A percentile compares a stretch with the other conserved stretches of the same genome.
Evolutionary conservation across 345 rosid genomes (phyloP).

Genomic region (Acer campestre): DNA sequence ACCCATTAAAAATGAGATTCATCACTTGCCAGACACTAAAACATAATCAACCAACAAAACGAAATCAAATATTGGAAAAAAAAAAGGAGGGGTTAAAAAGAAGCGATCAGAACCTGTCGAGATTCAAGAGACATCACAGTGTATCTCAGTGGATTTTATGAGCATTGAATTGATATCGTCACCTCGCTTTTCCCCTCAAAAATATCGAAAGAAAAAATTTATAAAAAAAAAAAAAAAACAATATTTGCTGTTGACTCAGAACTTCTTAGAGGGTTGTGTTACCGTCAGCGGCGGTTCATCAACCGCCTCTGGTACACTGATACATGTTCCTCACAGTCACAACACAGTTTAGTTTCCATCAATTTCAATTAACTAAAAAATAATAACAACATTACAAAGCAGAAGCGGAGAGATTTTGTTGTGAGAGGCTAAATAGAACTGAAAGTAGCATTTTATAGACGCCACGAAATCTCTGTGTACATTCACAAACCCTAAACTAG

Average conservation of each 20-base stretch:
- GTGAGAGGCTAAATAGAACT: no score
- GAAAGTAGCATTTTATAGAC: no score
- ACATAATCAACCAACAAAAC: neutral
- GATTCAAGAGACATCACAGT: slow-evolving; percentile 52
- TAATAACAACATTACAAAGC: no score
- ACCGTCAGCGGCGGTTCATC: slow-evolving; percentile 34
- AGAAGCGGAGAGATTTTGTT: no score
- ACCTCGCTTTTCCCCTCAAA: slow-evolving; percentile 33
- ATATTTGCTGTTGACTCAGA: slow-evolving; percentile 46
- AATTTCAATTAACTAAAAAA: no score
- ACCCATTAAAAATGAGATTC: slow-evolving; percentile 45
- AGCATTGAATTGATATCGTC: slow-evolving; percentile 52
- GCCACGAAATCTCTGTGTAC: no score
- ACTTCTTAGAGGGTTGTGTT: slow-evolving; percentile 68
- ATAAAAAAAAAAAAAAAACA: neutral
- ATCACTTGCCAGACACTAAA: slow-evolving; percentile 22
- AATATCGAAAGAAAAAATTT: no score
- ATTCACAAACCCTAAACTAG: no score
- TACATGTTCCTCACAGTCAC: slow-evolving; percentile 37
- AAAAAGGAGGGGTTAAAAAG: neutral
- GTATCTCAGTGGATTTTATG: slow-evolving; percentile 48
- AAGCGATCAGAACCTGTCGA: slow-evolving; percentile 65
- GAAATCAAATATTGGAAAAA: no score
- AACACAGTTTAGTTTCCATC: no score
- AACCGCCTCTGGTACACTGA: slow-evolving; percentile 40